Evolutionary conservation across 176 grass and related monocot species (phyloP).

Genomic region (Ensete glaucum): DNA sequence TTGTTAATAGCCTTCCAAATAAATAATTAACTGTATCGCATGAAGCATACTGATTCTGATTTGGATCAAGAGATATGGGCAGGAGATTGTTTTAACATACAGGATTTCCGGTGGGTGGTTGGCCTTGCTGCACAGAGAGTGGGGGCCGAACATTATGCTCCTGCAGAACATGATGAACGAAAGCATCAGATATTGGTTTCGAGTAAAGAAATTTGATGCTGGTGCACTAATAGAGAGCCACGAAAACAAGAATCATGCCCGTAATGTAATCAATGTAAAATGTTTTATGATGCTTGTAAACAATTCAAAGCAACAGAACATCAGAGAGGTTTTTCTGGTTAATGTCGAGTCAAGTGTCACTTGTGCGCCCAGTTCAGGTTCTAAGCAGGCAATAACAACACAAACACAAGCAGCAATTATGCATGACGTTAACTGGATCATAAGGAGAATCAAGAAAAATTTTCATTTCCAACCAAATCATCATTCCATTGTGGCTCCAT

Average conservation of each 20-base stretch:
- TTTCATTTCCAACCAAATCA: too few species aligned
- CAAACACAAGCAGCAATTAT: not conserved
- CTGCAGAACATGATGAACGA: not conserved
- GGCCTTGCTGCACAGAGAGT: slow-evolving; percentile 8
- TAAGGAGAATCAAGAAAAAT: not conserved
- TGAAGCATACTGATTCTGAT: too few species aligned
- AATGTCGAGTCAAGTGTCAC: not conserved
- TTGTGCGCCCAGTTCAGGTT: not conserved
- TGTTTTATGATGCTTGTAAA: not conserved
- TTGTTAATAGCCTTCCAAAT: too few species aligned
- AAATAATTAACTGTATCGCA: too few species aligned
- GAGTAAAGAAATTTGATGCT: not conserved
- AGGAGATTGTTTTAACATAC: too few species aligned
- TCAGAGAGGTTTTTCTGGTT: not conserved
- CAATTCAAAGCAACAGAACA: not conserved
- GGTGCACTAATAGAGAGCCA: not conserved
- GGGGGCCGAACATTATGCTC: slow-evolving; percentile 5
- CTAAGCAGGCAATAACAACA: not conserved
- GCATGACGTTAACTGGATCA: not conserved
- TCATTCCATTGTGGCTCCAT: too few species aligned
- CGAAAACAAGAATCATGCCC: not conserved
- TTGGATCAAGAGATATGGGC: too few species aligned
- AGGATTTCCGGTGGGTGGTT: not conserved
- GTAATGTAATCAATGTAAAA: not conserved
- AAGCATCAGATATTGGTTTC: not conserved